Conservation (phyloP, 73 alveolate species). For the Paramecium bursaria region DNA sequence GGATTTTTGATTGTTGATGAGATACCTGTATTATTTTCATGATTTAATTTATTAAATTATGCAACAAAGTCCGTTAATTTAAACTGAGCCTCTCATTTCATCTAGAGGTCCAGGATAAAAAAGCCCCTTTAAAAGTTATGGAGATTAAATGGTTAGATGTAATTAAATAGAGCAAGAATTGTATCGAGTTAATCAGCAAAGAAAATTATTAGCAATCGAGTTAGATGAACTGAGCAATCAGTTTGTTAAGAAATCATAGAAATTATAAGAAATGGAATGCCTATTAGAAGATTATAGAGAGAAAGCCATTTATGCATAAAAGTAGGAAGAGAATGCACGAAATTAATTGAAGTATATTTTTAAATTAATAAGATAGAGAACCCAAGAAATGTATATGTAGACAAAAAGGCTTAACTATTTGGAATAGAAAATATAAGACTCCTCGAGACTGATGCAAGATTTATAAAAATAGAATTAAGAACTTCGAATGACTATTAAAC, state of each 20-base stretch:
- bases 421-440: neutral
- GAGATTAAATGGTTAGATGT: constrained; percentile 9
- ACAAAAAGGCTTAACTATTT: neutral
- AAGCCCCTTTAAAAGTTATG: neutral
- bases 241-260: neutral
- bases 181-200: constrained; percentile 27
- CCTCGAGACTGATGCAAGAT: neutral
- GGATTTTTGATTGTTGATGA: constrained; percentile 68
- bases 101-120: too few relatives aligned
- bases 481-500: neutral
- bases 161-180: constrained; percentile 43
- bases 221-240: constrained; percentile 27
- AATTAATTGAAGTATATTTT: constrained; percentile 12
- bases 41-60: too few relatives aligned
- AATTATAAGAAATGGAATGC: constrained; percentile 13
- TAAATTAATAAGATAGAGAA: constrained; percentile 47
- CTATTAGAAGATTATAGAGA: constrained; percentile 3
- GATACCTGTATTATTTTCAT: too few relatives aligned
- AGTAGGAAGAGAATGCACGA: neutral
- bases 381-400: constrained; percentile 18
- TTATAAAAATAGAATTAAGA: neutral
- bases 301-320: neutral
- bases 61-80: too few relatives aligned
- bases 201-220: constrained; percentile 15
- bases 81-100: too few relatives aligned